Percentiles rank a stretch among this genome's conserved stretches.
phyloP scores from a whole-genome alignment of 2,329 filamentous ascomycete genomes.

The Dothideomycetidae sp. region DNA sequence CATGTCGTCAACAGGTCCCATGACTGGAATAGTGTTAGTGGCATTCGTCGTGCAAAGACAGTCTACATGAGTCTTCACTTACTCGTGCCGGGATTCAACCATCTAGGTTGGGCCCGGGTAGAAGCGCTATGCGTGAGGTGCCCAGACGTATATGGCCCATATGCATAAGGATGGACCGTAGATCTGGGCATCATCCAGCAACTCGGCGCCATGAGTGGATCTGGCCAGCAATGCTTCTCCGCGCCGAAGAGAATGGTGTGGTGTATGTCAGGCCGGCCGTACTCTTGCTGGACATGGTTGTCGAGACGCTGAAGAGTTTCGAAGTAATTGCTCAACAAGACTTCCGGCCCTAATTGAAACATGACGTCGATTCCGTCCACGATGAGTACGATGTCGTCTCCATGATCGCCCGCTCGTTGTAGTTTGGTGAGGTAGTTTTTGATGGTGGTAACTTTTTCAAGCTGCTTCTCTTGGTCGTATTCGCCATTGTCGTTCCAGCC shows the following conservation, averaged over 20 bases:
- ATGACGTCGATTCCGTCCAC: constrained; percentile 50
- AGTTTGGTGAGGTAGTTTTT: constrained; percentile 30
- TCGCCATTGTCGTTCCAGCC: constrained; percentile 26
- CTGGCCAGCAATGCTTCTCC: constrained; percentile 23
- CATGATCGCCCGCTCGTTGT: background rate
- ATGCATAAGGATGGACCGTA: constrained; percentile 24
- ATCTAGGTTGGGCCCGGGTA: constrained; percentile 36
- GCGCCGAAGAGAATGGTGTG: constrained; percentile 22
- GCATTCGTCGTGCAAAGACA: background rate
- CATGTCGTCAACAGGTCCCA: constrained; percentile 26
- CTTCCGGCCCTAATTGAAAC: constrained; percentile 50
- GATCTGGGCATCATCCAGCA: constrained; percentile 21
- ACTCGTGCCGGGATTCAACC: constrained; percentile 32
- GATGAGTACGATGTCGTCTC: constrained; percentile 47
- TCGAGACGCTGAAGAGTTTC: constrained; percentile 31
- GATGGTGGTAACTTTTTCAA: constrained; percentile 32
- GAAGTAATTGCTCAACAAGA: constrained; percentile 50
- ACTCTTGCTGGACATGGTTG: constrained; percentile 13
- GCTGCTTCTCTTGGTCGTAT: constrained; percentile 24
- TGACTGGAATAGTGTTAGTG: constrained; percentile 17
- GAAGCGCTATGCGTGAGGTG: too few species aligned
- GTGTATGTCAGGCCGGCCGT: background rate
- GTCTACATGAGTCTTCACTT: background rate
- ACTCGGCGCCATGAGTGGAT: constrained; percentile 17
- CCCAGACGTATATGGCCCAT: constrained; percentile 32